Evolutionary conservation across 2,329 filamentous ascomycete genomes (phyloP).

Genomic region (Penicillium sp.): DNA sequence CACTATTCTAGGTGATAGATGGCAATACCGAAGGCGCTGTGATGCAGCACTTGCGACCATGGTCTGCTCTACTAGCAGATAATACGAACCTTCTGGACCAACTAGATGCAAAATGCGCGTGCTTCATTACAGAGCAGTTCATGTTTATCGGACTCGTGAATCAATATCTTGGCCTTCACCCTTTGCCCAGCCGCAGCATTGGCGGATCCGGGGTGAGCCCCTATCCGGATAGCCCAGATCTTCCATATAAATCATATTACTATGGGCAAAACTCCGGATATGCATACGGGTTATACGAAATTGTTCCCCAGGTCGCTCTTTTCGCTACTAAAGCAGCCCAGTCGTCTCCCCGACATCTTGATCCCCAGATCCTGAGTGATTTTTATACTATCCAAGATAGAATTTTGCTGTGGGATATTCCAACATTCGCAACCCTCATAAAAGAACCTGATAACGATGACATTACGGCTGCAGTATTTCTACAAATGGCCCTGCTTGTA

Average conservation of each 20-base stretch:
- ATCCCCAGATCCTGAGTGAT: background rate
- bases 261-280: background rate
- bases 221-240: background rate
- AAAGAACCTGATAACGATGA: background rate
- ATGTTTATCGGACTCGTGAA: constrained; percentile 1
- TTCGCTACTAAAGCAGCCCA: background rate
- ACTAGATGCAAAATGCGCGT: constrained; percentile 1
- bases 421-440: background rate
- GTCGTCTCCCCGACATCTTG: constrained; percentile 1
- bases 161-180: background rate
- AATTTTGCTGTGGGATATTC: background rate
- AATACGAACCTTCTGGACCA: background rate
- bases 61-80: background rate
- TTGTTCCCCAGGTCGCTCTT: background rate
- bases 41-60: constrained; percentile 5
- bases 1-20: background rate
- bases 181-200: background rate
- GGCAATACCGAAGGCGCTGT: constrained; percentile 5
- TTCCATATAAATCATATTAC: constrained; percentile 1
- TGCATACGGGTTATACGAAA: constrained; percentile 1
- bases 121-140: constrained; percentile 7
- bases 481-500: background rate
- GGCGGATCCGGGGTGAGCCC: background rate
- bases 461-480: background rate
- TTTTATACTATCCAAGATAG: background rate